These are phyloP conservation scores for Aspergillus latus DNA, from an alignment of 2,329 filamentous ascomycete genomes.

Conservation along the genomic window DNA sequence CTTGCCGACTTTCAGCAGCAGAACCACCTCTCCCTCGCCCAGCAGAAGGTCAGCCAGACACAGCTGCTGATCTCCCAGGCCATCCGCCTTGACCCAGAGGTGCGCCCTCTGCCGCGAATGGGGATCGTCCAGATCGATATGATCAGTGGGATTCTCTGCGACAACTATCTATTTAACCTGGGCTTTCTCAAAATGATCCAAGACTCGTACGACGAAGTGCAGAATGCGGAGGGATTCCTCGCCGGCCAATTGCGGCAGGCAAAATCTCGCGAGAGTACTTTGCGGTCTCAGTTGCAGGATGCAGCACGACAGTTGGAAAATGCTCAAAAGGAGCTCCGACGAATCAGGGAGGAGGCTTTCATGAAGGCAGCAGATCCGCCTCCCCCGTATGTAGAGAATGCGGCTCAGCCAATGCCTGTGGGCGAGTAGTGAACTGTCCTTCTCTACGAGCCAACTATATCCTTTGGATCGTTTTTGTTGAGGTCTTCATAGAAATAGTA, in stretches of 20 bases:
- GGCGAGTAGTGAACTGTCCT: neutral
- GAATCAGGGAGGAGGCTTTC: slow-evolving; percentile 3
- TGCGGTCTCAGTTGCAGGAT: neutral
- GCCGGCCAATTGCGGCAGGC: neutral
- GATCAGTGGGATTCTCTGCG: slow-evolving; percentile 3
- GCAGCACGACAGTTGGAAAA: neutral
- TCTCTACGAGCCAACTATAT: neutral
- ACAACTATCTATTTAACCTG: neutral
- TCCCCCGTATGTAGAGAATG: slow-evolving; percentile 2
- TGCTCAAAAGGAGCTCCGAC: neutral
- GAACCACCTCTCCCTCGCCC: slow-evolving; percentile 1
- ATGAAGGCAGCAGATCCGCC: slow-evolving; percentile 7
- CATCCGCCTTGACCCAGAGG: neutral
- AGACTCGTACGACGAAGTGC: neutral
- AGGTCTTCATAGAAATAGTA: neutral
- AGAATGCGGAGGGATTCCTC: neutral
- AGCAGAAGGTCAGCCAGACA: slow-evolving; percentile 9
- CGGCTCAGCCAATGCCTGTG: neutral
- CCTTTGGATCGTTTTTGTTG: neutral
- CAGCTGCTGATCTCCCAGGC: slow-evolving; percentile 5
- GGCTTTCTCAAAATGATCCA: neutral
- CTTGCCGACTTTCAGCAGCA: neutral
- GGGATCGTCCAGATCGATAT: slow-evolving; percentile 1
- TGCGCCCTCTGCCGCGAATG: slow-evolving; percentile 3
- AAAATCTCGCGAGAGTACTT: neutral